Evolutionary conservation across 345 rosid species (phyloP).

Genomic region (Brassica nigra): DNA sequence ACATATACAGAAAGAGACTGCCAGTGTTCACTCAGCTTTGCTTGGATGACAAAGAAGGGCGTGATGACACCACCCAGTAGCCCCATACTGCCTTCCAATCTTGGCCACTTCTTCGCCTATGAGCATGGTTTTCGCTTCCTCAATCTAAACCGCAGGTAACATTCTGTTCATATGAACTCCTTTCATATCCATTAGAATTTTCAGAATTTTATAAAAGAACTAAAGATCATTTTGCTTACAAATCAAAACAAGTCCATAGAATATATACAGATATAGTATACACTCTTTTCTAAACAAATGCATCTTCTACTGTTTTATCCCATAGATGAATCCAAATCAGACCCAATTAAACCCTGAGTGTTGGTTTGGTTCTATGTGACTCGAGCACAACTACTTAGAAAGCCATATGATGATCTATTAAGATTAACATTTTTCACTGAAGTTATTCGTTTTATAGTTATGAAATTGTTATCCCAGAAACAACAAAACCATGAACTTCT

Average conservation of each 20-base stretch:
- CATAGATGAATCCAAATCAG: not conserved
- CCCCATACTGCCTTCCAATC: not conserved
- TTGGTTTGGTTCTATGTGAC: not conserved
- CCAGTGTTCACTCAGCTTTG: not conserved
- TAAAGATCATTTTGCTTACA: not conserved
- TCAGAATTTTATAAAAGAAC: not conserved
- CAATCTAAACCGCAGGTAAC: conserved; percentile 5
- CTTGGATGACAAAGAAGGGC: not conserved
- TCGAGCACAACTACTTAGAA: conserved; percentile 4
- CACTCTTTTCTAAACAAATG: conserved; percentile 15
- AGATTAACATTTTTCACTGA: not conserved
- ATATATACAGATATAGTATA: not conserved
- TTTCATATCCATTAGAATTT: not conserved
- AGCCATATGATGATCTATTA: not conserved
- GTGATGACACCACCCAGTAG: not conserved
- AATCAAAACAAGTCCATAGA: not conserved
- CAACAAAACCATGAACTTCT: conserved; percentile 3
- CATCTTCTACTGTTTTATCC: conserved; percentile 7
- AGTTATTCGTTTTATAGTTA: not conserved
- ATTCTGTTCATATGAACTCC: conserved; percentile 2
- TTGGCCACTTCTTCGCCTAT: not conserved
- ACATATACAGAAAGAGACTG: conserved; percentile 26
- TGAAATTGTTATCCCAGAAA: not conserved
- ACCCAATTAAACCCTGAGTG: conserved; percentile 5
- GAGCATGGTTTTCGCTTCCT: not conserved